Evolutionary conservation across 140 eudicot species (phyloP).

Genomic region (Artemisia princeps): DNA sequence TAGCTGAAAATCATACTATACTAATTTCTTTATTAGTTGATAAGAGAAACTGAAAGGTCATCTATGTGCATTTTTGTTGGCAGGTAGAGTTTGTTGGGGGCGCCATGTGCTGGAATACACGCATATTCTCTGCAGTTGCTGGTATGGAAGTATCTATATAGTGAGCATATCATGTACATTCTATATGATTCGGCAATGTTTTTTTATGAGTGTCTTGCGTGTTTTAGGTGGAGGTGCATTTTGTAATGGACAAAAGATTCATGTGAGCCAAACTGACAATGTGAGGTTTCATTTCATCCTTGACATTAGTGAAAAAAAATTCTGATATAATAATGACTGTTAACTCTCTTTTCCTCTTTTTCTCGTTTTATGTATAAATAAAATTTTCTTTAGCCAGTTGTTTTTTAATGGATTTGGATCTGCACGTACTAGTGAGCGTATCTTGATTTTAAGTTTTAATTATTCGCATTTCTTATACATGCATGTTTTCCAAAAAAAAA

Average conservation of each 20-base stretch:
- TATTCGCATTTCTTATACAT: neutral
- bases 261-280: constrained; percentile 78
- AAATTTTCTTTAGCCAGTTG: neutral
- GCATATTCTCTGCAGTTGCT: constrained; percentile 87
- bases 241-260: constrained; percentile 76
- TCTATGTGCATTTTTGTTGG: constrained; percentile 19
- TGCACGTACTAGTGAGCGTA: neutral
- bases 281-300: constrained; percentile 35
- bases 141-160: constrained; percentile 44
- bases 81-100: constrained; percentile 99
- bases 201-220: neutral
- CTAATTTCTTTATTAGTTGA: no score
- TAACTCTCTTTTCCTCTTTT: neutral
- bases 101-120: constrained; percentile 90
- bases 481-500: neutral
- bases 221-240: constrained; percentile 87
- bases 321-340: neutral
- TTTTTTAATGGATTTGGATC: neutral
- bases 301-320: neutral
- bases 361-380: neutral
- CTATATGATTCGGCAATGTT: neutral
- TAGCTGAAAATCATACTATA: no score
- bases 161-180: constrained; percentile 1
- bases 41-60: neutral
- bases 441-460: neutral